A percentile compares a stretch with the other conserved stretches of the same genome.
phyloP scores from a whole-genome alignment of 2,329 filamentous ascomycete species.

The Ophiostoma sp. region DNA sequence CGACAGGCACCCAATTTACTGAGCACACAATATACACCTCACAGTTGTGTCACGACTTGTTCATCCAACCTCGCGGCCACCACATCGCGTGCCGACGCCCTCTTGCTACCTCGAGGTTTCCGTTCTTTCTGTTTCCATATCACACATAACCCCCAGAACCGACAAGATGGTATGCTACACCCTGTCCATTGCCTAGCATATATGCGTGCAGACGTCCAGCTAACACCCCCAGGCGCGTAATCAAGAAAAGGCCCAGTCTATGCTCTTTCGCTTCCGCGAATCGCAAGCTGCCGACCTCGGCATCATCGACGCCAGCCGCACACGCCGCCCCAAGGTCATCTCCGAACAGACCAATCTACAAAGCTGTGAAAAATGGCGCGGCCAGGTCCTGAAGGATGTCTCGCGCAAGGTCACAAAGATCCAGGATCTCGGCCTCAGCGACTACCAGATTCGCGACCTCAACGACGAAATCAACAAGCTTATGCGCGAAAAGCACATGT shows the following conservation, averaged over 20 bases:
- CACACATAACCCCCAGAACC: background rate
- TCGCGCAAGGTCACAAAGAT: slow-evolving; percentile 94
- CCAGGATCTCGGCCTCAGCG: slow-evolving; percentile 83
- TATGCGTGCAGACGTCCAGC: background rate
- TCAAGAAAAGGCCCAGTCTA: slow-evolving; percentile 97
- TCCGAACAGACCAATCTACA: slow-evolving; percentile 80
- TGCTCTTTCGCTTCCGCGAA: slow-evolving; percentile 99
- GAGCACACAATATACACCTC: background rate
- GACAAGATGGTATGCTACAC: background rate
- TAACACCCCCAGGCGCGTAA: slow-evolving; percentile 67
- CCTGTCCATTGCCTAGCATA: too few relatives aligned
- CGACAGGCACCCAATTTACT: background rate
- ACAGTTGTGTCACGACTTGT: background rate
- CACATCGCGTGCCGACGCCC: background rate
- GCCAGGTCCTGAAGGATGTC: slow-evolving; percentile 94
- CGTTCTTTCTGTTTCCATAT: background rate
- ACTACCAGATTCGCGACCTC: slow-evolving; percentile 94
- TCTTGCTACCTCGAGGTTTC: background rate
- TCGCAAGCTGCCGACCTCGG: slow-evolving; percentile 93
- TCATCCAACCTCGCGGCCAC: background rate
- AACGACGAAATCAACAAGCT: slow-evolving; percentile 99
- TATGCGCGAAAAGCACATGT: slow-evolving; percentile 98
- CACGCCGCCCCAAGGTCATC: slow-evolving; percentile 85
- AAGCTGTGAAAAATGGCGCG: slow-evolving; percentile 93
- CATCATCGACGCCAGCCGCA: slow-evolving; percentile 87